These are phyloP conservation scores for Plasmodium vivax DNA, from an alignment of 169 alveolate species.

Conservation along the genomic window DNA sequence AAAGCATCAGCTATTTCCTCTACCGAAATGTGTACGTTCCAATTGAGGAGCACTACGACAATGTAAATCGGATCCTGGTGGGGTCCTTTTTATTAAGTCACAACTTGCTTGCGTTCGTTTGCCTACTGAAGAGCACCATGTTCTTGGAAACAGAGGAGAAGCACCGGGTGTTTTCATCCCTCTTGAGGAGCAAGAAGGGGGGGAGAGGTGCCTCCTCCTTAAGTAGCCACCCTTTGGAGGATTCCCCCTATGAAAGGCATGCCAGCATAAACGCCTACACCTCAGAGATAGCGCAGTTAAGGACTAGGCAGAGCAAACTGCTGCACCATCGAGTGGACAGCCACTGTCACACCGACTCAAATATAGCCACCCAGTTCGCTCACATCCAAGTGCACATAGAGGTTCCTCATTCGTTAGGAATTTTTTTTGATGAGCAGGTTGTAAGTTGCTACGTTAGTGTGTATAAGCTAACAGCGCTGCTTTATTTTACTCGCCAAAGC, in stretches of 20 bases:
- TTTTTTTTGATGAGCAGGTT: constrained; percentile 24
- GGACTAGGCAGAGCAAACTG: background rate
- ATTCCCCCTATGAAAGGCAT: background rate
- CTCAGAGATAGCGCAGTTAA: background rate
- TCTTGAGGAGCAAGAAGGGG: background rate
- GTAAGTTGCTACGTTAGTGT: constrained; percentile 4
- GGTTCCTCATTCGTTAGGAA: background rate
- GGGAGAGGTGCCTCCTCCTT: background rate
- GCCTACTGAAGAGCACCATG: constrained; percentile 8
- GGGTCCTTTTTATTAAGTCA: constrained; percentile 11
- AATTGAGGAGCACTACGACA: constrained; percentile 29
- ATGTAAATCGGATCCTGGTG: constrained; percentile 11
- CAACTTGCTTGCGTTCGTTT: constrained; percentile 15
- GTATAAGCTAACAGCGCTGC: constrained; percentile 10
- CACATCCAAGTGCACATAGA: constrained; percentile 3
- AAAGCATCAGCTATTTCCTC: constrained; percentile 23
- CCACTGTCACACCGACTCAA: background rate
- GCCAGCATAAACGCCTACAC: background rate
- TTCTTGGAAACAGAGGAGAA: constrained; percentile 16
- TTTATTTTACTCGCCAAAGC: background rate
- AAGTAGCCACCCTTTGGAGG: background rate
- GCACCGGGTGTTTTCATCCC: background rate
- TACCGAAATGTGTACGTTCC: constrained; percentile 35
- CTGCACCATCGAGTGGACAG: background rate
- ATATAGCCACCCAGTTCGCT: constrained; percentile 5